Evolutionary conservation across 345 rosid species (phyloP).

Genomic region (Kernera saxatilis): DNA sequence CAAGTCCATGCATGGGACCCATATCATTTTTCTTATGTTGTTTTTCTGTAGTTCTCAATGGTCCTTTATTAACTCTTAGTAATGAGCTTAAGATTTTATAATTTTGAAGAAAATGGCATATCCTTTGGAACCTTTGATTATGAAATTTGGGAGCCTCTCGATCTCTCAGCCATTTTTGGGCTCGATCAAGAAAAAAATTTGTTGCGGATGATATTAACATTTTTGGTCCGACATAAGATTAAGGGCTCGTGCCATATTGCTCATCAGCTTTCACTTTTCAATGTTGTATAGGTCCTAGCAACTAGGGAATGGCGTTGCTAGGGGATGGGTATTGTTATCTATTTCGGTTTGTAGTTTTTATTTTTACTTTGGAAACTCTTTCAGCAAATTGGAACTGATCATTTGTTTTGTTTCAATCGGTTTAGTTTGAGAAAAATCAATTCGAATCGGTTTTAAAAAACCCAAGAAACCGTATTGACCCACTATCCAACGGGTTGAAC

Average conservation of each 20-base stretch:
- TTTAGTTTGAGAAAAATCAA: not conserved
- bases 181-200: slow-evolving; percentile 3
- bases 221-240: slow-evolving; percentile 22
- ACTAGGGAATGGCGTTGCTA: slow-evolving; percentile 13
- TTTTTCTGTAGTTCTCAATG: slow-evolving; percentile 31
- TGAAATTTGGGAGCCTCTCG: not conserved
- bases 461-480: too few relatives aligned
- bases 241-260: slow-evolving; percentile 18
- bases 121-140: slow-evolving; percentile 10
- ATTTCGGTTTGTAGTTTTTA: not conserved
- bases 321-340: slow-evolving; percentile 5
- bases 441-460: not conserved
- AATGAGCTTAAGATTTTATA: not conserved
- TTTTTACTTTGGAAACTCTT: not conserved
- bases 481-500: too few relatives aligned
- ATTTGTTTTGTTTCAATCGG: not conserved
- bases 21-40: slow-evolving; percentile 27
- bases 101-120: slow-evolving; percentile 2
- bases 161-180: slow-evolving; percentile 1
- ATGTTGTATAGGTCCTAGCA: slow-evolving; percentile 12
- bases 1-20: slow-evolving; percentile 37
- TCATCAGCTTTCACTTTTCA: slow-evolving; percentile 11
- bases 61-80: not conserved
- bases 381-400: not conserved
- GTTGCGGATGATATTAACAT: not conserved